Conservation (phyloP, 768 basidiomycete species). For the Neoboletus subvelutipes region DNA sequence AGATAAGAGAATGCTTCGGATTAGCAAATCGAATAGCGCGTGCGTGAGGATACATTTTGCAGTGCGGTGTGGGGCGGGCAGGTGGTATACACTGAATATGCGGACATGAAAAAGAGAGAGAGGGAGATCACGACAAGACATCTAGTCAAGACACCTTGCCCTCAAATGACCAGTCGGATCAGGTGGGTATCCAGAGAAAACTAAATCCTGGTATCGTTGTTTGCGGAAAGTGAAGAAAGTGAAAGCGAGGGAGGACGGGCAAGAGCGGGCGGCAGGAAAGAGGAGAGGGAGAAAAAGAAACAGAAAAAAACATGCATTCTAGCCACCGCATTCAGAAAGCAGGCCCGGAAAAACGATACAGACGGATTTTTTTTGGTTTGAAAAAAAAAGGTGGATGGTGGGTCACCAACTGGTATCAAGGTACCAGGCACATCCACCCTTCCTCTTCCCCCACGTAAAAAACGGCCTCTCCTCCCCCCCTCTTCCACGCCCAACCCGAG, state of each 20-base stretch:
- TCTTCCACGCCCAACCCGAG: not conserved
- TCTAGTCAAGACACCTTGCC: conserved; percentile 1
- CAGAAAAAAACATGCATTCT: not conserved
- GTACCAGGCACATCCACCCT: not conserved
- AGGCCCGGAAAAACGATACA: not conserved
- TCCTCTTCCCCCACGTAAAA: not conserved
- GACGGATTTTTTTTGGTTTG: not conserved
- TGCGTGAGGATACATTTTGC: conserved; percentile 23
- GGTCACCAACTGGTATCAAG: not conserved
- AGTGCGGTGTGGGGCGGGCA: conserved; percentile 12
- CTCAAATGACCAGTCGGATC: not conserved
- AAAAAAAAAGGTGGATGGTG: not conserved
- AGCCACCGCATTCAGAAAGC: not conserved
- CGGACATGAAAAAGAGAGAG: not conserved
- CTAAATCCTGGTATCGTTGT: conserved; percentile 1
- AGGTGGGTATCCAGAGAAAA: conserved; percentile 11
- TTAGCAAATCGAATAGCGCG: conserved; percentile 18
- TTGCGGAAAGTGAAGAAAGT: not conserved
- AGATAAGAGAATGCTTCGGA: not conserved
- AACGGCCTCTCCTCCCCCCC: not conserved
- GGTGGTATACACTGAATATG: conserved; percentile 20
- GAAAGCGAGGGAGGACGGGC: not conserved
- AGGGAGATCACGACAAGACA: conserved; percentile 2
- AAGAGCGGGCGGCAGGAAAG: not conserved
- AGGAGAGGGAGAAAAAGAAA: no score